phyloP scores from a whole-genome alignment of 345 rosid genomes.

The Cardiospermum halicacabum region DNA sequence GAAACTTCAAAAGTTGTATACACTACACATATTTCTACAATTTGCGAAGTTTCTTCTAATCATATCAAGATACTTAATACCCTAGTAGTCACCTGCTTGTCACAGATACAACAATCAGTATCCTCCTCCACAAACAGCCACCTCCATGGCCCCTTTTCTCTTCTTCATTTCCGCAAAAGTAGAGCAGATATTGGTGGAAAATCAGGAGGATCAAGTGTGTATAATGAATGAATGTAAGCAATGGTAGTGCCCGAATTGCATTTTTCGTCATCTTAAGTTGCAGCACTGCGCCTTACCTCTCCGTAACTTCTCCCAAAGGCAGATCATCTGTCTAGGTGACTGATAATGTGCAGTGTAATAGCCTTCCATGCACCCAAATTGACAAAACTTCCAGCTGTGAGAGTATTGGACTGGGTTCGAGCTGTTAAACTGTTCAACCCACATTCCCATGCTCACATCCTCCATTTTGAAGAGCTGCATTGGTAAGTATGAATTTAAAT shows the following conservation, averaged over 20 bases:
- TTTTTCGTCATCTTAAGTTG: slow-evolving; percentile 74
- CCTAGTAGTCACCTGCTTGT: slow-evolving; percentile 8
- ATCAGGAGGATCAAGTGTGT: background rate
- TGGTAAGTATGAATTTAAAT: slow-evolving; percentile 4
- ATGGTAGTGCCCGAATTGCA: background rate
- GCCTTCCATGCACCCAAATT: slow-evolving; percentile 83
- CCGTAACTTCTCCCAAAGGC: slow-evolving; percentile 81
- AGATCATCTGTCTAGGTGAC: slow-evolving; percentile 91
- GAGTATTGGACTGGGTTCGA: slow-evolving; percentile 66
- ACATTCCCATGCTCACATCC: slow-evolving; percentile 98
- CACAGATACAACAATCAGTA: background rate
- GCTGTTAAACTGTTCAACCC: slow-evolving; percentile 85
- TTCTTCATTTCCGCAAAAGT: slow-evolving; percentile 1
- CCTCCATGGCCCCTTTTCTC: background rate
- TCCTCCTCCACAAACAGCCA: background rate
- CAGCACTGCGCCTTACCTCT: slow-evolving; percentile 76
- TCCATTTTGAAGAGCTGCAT: slow-evolving; percentile 94
- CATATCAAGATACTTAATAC: background rate
- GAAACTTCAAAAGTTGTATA: background rate
- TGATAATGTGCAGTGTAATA: slow-evolving; percentile 94
- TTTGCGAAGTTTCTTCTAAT: slow-evolving; percentile 3
- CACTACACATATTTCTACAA: background rate
- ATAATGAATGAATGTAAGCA: background rate
- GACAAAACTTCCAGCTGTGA: slow-evolving; percentile 94
- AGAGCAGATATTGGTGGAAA: background rate